phyloP scores from a whole-genome alignment of 768 basidiomycete species.

The Tricholoma sp. region DNA sequence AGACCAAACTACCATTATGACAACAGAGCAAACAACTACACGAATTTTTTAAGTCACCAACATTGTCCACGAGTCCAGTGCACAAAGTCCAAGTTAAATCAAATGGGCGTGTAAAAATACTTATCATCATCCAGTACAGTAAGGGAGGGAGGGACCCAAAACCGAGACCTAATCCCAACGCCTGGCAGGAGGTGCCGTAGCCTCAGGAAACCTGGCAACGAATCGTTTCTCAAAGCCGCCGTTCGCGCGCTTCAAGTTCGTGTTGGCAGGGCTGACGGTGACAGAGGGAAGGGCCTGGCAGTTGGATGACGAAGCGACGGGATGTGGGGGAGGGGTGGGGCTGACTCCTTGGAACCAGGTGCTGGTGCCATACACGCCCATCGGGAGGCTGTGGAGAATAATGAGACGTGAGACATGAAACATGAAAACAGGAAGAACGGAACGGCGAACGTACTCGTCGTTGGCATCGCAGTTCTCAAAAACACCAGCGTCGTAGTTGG shows the following conservation, averaged over 20 bases:
- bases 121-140: background rate
- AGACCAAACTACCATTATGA: too few species aligned
- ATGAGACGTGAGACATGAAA: background rate
- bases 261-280: constrained; percentile 22
- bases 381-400: constrained; percentile 35
- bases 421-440: background rate
- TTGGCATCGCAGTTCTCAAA: constrained; percentile 69
- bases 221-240: constrained; percentile 5
- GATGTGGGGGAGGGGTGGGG: constrained; percentile 54
- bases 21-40: too few species aligned
- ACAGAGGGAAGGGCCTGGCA: constrained; percentile 45
- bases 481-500: constrained; percentile 50
- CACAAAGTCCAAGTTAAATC: too few species aligned
- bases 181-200: background rate
- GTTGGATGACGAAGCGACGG: constrained; percentile 56
- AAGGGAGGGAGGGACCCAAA: background rate
- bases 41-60: too few species aligned
- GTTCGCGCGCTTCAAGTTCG: constrained; percentile 11
- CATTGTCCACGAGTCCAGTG: too few species aligned
- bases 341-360: constrained; percentile 62
- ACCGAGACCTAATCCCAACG: background rate
- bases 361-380: constrained; percentile 70
- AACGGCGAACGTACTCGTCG: constrained; percentile 31
- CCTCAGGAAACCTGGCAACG: background rate
- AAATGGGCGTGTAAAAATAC: background rate